phyloP scores from a whole-genome alignment of 768 basidiomycete genomes.

The Mycena galopus region DNA sequence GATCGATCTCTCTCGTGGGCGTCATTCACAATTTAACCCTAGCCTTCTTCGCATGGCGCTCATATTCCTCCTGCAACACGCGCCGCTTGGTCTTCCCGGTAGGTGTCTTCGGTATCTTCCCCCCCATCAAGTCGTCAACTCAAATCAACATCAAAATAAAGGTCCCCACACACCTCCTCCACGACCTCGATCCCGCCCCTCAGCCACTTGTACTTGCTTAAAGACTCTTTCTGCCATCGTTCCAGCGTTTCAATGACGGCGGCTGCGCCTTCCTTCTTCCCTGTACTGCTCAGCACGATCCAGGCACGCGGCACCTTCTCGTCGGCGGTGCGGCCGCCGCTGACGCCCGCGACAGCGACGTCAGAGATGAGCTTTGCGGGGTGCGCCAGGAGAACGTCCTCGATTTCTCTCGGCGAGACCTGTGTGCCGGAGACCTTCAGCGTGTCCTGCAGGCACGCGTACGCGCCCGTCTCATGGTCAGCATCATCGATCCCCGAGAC shows the following conservation, averaged over 20 bases:
- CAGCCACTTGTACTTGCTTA: conserved; percentile 85
- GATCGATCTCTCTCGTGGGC: no score
- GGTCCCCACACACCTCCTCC: conserved; percentile 58
- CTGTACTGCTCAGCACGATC: conserved; percentile 74
- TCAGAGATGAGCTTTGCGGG: conserved; percentile 74
- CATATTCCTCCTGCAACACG: conserved; percentile 71
- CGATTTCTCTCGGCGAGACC: conserved; percentile 86
- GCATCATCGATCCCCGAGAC: neutral
- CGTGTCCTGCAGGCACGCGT: conserved; percentile 77
- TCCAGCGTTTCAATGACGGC: conserved; percentile 63
- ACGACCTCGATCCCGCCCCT: conserved; percentile 80
- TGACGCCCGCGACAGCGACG: conserved; percentile 80
- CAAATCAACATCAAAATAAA: no score
- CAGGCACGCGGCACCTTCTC: conserved; percentile 85
- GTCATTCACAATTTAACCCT: no score
- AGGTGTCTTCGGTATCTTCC: conserved; percentile 73
- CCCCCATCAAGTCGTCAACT: no score
- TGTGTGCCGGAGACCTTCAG: conserved; percentile 85
- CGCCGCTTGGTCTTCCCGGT: conserved; percentile 81
- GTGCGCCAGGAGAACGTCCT: conserved; percentile 73
- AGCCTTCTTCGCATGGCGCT: conserved; percentile 39
- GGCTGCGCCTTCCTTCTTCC: conserved; percentile 60
- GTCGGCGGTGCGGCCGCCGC: conserved; percentile 75
- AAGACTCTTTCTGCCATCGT: conserved; percentile 70
- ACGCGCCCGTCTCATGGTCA: neutral